phyloP scores from a whole-genome alignment of 495 filamentous ascomycete species.

The Lepraria neglecta region DNA sequence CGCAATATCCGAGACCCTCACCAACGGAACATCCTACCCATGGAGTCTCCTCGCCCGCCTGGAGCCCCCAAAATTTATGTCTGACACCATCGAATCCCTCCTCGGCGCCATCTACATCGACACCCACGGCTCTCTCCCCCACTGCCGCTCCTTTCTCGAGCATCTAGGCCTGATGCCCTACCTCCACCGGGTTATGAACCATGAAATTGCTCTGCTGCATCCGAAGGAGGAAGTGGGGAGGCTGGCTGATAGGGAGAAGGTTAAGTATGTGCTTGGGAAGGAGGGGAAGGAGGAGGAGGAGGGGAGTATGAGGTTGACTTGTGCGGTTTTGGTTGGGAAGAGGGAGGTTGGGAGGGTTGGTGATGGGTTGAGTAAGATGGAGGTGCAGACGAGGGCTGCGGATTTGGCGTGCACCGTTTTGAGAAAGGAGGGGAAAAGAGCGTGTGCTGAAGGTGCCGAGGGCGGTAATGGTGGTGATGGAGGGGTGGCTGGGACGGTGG shows the following conservation, averaged over 20 bases:
- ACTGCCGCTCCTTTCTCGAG: constrained; percentile 54
- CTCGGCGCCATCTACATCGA: constrained; percentile 86
- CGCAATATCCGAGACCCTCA: constrained; percentile 46
- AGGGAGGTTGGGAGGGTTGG: constrained; percentile 39
- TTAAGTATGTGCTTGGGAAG: constrained; percentile 32
- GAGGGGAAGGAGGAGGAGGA: constrained; percentile 15
- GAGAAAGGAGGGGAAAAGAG: constrained; percentile 21
- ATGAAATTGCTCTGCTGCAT: constrained; percentile 58
- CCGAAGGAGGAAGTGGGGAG: constrained; percentile 66
- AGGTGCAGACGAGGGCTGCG: constrained; percentile 54
- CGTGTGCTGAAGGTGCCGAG: constrained; percentile 19
- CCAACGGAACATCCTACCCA: constrained; percentile 51
- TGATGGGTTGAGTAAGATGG: constrained; percentile 45
- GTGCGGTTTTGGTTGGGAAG: constrained; percentile 47
- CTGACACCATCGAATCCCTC: constrained; percentile 75
- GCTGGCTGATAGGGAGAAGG: constrained; percentile 45
- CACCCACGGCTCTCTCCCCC: constrained; percentile 51
- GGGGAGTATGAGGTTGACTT: constrained; percentile 36
- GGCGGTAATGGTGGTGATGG: constrained; percentile 10
- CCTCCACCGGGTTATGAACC: constrained; percentile 53
- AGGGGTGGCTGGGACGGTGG: constrained; percentile 20
- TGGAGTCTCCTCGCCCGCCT: constrained; percentile 66
- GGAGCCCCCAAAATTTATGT: constrained; percentile 71
- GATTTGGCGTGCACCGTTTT: constrained; percentile 40
- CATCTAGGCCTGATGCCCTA: constrained; percentile 58